Base-by-base conservation (phyloP, 495 filamentous ascomycete species). In the Friedmanniomyces simplex region DNA sequence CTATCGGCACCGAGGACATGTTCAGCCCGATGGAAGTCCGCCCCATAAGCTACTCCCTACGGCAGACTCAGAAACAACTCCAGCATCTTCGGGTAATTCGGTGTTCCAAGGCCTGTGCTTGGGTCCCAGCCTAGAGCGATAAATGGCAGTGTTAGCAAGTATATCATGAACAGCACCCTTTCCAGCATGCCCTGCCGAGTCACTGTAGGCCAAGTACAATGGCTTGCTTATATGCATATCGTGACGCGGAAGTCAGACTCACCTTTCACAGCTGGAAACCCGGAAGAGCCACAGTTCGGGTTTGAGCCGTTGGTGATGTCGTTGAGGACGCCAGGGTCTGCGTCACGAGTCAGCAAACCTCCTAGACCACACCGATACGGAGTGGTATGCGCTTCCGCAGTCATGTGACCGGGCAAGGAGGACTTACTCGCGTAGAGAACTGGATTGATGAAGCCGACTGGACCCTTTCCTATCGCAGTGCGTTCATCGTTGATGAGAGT, bases 291-390 rank as follows among this genome's bases (percentile, higher is more conserved):
- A 65, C 84, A 88, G 2, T 76, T 79, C 3, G 72, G 68, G 63
- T 86, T 86, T 1, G 68, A 75, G 0, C 85, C 85, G 13, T 60
- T 64, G 11, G 73, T 81, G 47, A 88, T 74, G 66, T 87, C 84
- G 52, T 79, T 80, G 49, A 87, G 73, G 0, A 77, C 74, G 25
- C 13, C 18, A 6, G 57, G 57, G 41, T 52, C 28, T 50, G 39
- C 28, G 24, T 30, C 10, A 54, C 16, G 49, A 25, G 36, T 54
- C 34, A 54, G 32, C 32, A 24, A 13, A 26, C 22, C 12, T 49
- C 46, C 4, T 22, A 49, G 24, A 4, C 12, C 46, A 3, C 46
- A 22, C n/a, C 2, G 41, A 45, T 28, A 25, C 20, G 47, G 25
- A 18, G 22, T 3, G 28, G 10, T 3, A 32, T 4, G 28, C 28